These are phyloP conservation scores for Aspergillus puulaauensis DNA, from an alignment of 2,329 filamentous ascomycete species.

Conservation along the genomic window DNA sequence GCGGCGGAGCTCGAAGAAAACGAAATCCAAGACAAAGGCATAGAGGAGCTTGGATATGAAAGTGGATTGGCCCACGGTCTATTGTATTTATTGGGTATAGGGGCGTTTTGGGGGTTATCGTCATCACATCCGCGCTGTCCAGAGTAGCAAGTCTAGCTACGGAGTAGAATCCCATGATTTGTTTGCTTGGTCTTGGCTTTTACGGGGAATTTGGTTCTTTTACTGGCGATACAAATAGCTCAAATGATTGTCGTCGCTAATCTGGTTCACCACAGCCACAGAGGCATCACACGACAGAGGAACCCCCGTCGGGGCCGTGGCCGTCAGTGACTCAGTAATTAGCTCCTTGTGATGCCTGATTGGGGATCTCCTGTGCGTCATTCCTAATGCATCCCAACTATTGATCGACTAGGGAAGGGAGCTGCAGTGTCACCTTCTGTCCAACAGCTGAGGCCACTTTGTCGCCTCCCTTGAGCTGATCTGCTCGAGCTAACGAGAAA, in stretches of 20 bases:
- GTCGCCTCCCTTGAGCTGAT: slow-evolving; percentile 1
- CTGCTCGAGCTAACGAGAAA: background rate
- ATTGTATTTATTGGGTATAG: background rate
- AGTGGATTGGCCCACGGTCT: background rate
- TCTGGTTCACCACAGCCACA: slow-evolving; percentile 4
- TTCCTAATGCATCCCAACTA: slow-evolving; percentile 11
- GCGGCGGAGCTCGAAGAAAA: slow-evolving; percentile 40
- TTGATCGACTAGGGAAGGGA: slow-evolving; percentile 9
- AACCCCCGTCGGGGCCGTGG: background rate
- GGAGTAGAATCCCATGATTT: background rate
- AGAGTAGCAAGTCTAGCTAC: background rate
- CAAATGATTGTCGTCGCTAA: background rate
- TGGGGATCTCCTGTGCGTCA: slow-evolving; percentile 12
- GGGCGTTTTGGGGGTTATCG: background rate
- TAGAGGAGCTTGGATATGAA: background rate
- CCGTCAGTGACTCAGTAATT: background rate
- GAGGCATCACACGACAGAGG: slow-evolving; percentile 6
- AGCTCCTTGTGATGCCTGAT: background rate
- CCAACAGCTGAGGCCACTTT: slow-evolving; percentile 4
- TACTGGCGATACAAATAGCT: slow-evolving; percentile 13
- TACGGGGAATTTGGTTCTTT: background rate
- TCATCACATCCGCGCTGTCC: background rate
- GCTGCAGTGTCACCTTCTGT: slow-evolving; percentile 11
- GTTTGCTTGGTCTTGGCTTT: background rate
- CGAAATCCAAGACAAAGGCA: slow-evolving; percentile 28